phyloP scores from a whole-genome alignment of 305 asterid species.

The Fraxinus latifolia region DNA sequence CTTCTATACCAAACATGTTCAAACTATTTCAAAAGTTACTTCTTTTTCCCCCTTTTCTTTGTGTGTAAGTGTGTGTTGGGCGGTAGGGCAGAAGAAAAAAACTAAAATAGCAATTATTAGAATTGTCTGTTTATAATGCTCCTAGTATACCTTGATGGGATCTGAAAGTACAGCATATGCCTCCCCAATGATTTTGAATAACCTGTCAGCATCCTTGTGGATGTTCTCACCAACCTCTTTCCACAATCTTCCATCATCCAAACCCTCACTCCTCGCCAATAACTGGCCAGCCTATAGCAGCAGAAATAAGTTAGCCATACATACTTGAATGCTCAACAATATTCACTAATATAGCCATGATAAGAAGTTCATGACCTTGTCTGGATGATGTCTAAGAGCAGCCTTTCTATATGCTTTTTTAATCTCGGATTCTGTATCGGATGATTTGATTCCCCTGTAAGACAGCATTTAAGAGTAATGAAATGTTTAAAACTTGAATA shows the following conservation, averaged over 20 bases:
- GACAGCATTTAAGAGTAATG: constrained; percentile 24
- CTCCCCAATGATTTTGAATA: constrained; percentile 90
- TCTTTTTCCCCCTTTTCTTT: neutral
- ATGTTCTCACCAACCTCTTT: constrained; percentile 73
- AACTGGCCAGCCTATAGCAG: constrained; percentile 70
- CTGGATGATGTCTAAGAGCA: constrained; percentile 94
- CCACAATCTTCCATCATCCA: constrained; percentile 68
- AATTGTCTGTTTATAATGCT: neutral
- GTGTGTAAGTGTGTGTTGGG: neutral
- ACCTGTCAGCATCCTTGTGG: constrained; percentile 78
- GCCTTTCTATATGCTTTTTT: constrained; percentile 96
- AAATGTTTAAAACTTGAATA: constrained; percentile 10
- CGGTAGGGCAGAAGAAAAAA: neutral
- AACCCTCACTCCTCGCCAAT: constrained; percentile 58
- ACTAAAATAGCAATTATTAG: neutral
- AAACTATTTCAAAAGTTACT: neutral
- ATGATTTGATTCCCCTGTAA: constrained; percentile 74
- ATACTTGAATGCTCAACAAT: neutral
- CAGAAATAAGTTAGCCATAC: constrained; percentile 20
- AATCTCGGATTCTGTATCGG: constrained; percentile 78
- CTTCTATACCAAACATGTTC: neutral
- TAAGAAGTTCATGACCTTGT: constrained; percentile 56
- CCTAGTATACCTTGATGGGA: constrained; percentile 56
- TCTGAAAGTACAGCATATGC: constrained; percentile 89
- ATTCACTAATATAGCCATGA: constrained; percentile 10